Conservation (phyloP, 306 rosid genomes). For the Quercus wislizeni region DNA sequence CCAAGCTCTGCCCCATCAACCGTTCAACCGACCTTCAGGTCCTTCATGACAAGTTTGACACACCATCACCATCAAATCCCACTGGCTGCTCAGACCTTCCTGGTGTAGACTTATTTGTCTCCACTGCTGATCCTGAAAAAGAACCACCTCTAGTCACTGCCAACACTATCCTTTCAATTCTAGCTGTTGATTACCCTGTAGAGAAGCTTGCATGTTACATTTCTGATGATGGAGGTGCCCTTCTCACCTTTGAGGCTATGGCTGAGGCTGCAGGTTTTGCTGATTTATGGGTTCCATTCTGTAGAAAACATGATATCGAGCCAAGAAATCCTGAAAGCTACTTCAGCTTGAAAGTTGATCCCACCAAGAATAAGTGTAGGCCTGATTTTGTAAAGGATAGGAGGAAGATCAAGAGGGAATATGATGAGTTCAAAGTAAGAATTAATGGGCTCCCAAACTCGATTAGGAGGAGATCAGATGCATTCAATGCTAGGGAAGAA, state of each 20-base stretch:
- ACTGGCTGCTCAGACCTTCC: slow-evolving; percentile 54
- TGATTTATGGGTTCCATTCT: slow-evolving; percentile 88
- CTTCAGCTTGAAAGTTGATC: slow-evolving; percentile 71
- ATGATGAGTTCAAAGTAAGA: slow-evolving; percentile 87
- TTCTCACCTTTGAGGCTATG: slow-evolving; percentile 79
- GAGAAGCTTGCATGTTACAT: slow-evolving; percentile 81
- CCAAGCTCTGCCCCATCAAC: slow-evolving; percentile 78
- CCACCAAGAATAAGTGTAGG: slow-evolving; percentile 77
- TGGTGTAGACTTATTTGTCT: slow-evolving; percentile 68
- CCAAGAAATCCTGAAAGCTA: slow-evolving; percentile 89
- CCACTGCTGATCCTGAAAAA: slow-evolving; percentile 89
- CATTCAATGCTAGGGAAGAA: slow-evolving; percentile 61
- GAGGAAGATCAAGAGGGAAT: slow-evolving; percentile 89
- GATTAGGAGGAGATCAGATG: slow-evolving; percentile 77
- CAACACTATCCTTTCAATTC: slow-evolving; percentile 85
- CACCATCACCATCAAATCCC: slow-evolving; percentile 50
- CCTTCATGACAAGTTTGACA: slow-evolving; percentile 68
- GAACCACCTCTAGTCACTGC: slow-evolving; percentile 93
- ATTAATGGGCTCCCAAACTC: slow-evolving; percentile 83
- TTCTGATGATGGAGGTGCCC: slow-evolving; percentile 91
- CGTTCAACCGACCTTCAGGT: slow-evolving; percentile 73
- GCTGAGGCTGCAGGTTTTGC: slow-evolving; percentile 97
- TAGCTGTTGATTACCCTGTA: slow-evolving; percentile 84
- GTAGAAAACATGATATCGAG: slow-evolving; percentile 73
- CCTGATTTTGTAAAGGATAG: slow-evolving; percentile 84